phyloP scores from a whole-genome alignment of 1,284 basidiomycete species.

The Pholiota adiposa region DNA sequence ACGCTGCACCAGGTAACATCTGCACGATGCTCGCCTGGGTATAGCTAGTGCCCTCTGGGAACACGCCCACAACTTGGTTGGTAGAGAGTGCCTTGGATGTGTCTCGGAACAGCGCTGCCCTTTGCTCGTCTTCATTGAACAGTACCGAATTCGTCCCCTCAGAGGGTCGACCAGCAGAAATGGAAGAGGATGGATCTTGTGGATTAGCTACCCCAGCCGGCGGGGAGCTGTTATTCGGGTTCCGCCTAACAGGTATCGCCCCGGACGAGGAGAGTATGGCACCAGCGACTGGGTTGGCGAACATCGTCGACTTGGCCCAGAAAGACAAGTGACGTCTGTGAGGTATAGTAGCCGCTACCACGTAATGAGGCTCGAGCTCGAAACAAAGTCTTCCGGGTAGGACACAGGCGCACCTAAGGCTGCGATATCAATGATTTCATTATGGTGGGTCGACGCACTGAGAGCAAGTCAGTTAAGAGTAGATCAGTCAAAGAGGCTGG shows the following conservation, averaged over 20 bases:
- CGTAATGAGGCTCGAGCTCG: neutral
- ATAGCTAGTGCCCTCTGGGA: conserved; percentile 73
- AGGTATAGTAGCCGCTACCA: conserved; percentile 56
- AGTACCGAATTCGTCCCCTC: neutral
- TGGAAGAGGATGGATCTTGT: conserved; percentile 8
- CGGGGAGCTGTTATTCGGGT: conserved; percentile 42
- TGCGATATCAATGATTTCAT: conserved; percentile 71
- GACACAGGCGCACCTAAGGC: conserved; percentile 40
- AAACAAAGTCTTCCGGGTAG: neutral
- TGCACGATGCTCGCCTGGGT: conserved; percentile 71
- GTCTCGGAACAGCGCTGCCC: conserved; percentile 63
- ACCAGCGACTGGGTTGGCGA: conserved; percentile 60
- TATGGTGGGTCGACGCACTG: conserved; percentile 67
- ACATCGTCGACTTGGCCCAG: conserved; percentile 74
- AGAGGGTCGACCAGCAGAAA: neutral
- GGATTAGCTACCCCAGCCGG: conserved; percentile 17
- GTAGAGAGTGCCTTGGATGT: conserved; percentile 65
- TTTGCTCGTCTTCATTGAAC: conserved; percentile 31
- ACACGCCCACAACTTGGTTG: conserved; percentile 71
- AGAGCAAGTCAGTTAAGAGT: neutral
- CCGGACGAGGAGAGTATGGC: conserved; percentile 69
- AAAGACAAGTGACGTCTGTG: conserved; percentile 70
- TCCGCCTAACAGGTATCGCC: conserved; percentile 77
- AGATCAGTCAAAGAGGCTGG: neutral
- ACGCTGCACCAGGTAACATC: conserved; percentile 75